These are phyloP conservation scores for Lipomyces sp. DNA, from an alignment of 805 yeast genomes.

Conservation along the genomic window DNA sequence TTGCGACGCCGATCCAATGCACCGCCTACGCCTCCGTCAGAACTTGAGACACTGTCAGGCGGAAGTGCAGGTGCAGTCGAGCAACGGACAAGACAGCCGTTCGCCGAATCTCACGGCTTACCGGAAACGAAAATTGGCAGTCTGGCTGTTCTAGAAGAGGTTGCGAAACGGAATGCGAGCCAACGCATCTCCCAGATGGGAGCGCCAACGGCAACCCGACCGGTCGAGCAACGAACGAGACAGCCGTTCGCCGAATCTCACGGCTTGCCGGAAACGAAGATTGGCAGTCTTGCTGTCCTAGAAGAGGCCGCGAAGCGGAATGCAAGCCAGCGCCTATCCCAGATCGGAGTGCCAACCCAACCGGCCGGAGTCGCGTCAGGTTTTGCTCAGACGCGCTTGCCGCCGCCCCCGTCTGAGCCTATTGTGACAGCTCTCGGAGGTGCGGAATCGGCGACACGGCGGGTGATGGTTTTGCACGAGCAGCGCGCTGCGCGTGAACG, in stretches of 20 bases:
- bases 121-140: not conserved
- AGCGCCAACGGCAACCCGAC: conserved; percentile 7
- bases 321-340: conserved; percentile 18
- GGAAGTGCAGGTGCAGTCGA: conserved; percentile 4
- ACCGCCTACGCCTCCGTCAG: conserved; percentile 6
- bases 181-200: conserved; percentile 21
- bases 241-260: too few relatives aligned
- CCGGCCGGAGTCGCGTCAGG: too few relatives aligned
- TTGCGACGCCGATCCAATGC: not conserved
- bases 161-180: conserved; percentile 19
- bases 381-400: too few relatives aligned
- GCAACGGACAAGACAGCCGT: not conserved
- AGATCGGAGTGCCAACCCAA: conserved; percentile 7
- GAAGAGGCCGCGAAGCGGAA: conserved; percentile 2
- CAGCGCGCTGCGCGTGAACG: conserved; percentile 6
- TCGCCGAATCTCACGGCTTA: not conserved
- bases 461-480: conserved; percentile 18
- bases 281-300: conserved; percentile 1
- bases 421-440: conserved; percentile 30
- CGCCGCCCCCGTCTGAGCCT: too few relatives aligned
- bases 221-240: too few relatives aligned
- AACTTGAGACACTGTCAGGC: not conserved
- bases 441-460: conserved; percentile 25
- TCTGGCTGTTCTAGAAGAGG: conserved; percentile 10
- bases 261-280: too few relatives aligned